These are phyloP conservation scores for Punctularia strigosozonata DNA, from an alignment of 768 basidiomycete species.

Conservation along the genomic window DNA sequence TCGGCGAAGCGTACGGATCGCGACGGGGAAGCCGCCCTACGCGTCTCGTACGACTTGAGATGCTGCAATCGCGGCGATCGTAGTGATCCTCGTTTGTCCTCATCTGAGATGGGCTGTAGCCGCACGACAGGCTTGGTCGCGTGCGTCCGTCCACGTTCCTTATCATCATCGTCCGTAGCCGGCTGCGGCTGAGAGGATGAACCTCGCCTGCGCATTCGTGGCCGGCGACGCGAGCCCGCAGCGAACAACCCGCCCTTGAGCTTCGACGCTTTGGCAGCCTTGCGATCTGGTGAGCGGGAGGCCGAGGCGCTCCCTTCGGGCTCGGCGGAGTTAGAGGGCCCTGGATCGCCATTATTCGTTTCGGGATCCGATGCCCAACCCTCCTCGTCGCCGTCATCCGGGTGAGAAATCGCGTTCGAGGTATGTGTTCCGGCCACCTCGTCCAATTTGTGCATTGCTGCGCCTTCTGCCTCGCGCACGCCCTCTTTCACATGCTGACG, in stretches of 20 bases:
- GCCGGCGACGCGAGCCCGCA: constrained; percentile 2
- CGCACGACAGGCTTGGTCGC: background rate
- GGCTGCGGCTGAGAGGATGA: background rate
- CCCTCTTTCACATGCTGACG: constrained; percentile 2
- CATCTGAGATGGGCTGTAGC: background rate
- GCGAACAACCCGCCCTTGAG: no score
- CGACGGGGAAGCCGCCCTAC: constrained; percentile 29
- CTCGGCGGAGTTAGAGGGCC: background rate
- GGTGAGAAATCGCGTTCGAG: constrained; percentile 4
- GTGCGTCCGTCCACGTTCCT: background rate
- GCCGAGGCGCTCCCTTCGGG: no score
- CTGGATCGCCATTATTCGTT: background rate
- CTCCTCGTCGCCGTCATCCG: constrained; percentile 28
- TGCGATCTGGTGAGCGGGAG: no score
- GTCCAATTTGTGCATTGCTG: constrained; percentile 6
- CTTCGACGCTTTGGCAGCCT: no score
- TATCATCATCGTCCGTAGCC: background rate
- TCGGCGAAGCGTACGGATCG: constrained; percentile 40
- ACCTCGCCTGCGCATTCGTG: background rate
- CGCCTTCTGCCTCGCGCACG: background rate
- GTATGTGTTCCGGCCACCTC: constrained; percentile 1
- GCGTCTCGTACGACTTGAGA: no score
- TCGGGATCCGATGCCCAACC: constrained; percentile 55
- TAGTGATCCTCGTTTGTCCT: background rate
- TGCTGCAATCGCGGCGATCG: background rate